Evolutionary conservation across 23 red algal species (phyloP), one percentile per base, ranked within the genome.

Genomic region (Gracilaria domingensis): DNA sequence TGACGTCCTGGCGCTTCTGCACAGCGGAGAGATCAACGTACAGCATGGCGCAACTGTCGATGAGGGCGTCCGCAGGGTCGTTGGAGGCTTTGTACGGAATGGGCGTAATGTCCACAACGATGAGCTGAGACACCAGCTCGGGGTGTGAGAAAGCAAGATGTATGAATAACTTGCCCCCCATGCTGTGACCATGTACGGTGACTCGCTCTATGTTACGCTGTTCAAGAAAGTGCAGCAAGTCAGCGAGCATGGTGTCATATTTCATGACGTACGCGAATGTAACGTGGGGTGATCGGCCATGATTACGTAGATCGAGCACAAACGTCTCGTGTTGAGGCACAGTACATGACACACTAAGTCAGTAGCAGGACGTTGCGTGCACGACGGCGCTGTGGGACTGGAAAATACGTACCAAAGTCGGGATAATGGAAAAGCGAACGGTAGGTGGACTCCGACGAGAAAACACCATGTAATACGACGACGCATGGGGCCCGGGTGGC

Each of bases 121-220:
- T n/a, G n/a, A n/a, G n/a, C n/a, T n/a, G n/a, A n/a, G n/a, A n/a
- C 18, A 99, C 97, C 12, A 69, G 62, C 11, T 81, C 18, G 0
- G 97, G 91, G 38, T 82, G 79, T 20, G 81, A 70, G 4, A 96
- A 84, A 25, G 97, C 97, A 23, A 95, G 34, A 25, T 60, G 62
- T 91, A 96, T 96, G 69, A 65, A 91, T 32, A 99, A 36, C 48
- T 95, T 95, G 23, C 94, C 97, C 1, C 94, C 94, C 91, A 99
- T 95, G 50, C 89, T 94, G 78, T 99, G 94, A 24, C 94, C 97
- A 13, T 95, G 59, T 25, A 99, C 26, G 33, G 47, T 50, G 18
- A 45, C 93, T 12, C 54, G 30, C 8, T 79, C 37, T 8, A 96
- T 81, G 1, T 36, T 23, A 21, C 71, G 66, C 18, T 39, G 32